Conservation (phyloP, 2,329 filamentous ascomycete genomes). For the Thelonectria discophora region DNA sequence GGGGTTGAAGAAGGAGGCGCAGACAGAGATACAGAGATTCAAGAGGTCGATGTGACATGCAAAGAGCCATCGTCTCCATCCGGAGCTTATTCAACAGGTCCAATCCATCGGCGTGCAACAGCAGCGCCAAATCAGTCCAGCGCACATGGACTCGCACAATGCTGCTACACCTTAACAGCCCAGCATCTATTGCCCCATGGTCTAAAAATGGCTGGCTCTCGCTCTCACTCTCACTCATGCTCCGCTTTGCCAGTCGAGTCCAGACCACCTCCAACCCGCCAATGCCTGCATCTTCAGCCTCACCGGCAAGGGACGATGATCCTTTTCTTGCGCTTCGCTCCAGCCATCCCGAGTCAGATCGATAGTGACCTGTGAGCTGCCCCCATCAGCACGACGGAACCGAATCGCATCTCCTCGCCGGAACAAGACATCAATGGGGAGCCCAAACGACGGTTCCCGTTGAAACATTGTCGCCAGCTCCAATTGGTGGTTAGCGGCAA, state of each 20-base stretch:
- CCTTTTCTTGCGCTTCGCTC: no score
- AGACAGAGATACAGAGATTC: neutral
- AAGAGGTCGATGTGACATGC: neutral
- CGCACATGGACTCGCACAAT: neutral
- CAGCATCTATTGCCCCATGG: slow-evolving; percentile 11
- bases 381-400: neutral
- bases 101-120: no score
- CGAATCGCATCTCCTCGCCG: neutral
- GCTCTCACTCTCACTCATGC: neutral
- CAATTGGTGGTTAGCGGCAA: neutral
- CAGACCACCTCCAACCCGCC: neutral
- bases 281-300: neutral
- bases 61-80: no score
- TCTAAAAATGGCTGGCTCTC: slow-evolving; percentile 2
- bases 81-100: neutral
- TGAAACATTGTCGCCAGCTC: no score
- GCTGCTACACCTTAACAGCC: neutral
- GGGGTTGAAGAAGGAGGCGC: neutral
- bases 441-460: no score
- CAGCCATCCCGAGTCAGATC: no score
- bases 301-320: slow-evolving; percentile 7
- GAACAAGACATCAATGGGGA: no score
- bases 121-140: neutral
- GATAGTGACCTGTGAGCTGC: neutral
- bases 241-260: slow-evolving; percentile 1